Base-by-base conservation (phyloP, 805 yeast species). In the Candida oleophila region DNA sequence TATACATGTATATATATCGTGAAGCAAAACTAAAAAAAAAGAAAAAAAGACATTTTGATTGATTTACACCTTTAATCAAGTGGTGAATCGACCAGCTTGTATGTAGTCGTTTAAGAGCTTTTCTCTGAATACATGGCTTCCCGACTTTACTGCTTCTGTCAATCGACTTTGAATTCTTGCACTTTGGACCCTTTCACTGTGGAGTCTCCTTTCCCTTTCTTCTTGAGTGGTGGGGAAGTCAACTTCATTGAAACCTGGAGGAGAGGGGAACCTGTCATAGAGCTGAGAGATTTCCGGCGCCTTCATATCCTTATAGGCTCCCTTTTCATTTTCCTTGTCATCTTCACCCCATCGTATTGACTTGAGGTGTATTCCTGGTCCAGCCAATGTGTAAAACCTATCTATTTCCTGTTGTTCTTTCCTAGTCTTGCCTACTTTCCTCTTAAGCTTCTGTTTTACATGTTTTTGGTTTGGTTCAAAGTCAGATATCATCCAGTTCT, bases 241-340 rank as follows among this genome's bases (percentile, higher is more conserved):
- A 18, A 69, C 68, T 16, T 53, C 51, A 72, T 69, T 69, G 49
- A 64, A 69, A 15, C 74, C 73, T 2, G 73, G 73, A 2, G 74
- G 74, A 3, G 69, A 62, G 45, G 68, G 67, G 41, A 66, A 62
- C 49, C 64, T 65, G 49, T 68, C 73, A 54, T 59, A 66, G 7
- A 68, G 51, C 52, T 69, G 74, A 53, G 62, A 38, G 40, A 53
- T 7, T 53, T 60, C 51, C 54, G 45, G 40, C 30, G 30, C 30
- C 30, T 25, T 25, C 15, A 5, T 18, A 21, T 38, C 9, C 19
- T 14, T 22, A 15, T n/a, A 19, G 22, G 5, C 18, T 19, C 21
- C 28, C 8, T 20, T 20, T 22, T 25, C 21, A 5, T 30, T 18
- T 5, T 54, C 56, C 12, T 53, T 55, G n/a, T 59, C 60, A 16